Evolutionary conservation across 495 filamentous ascomycete genomes (phyloP), one percentile per base, ranked within the genome.

Genomic region (Parachaetomium inaequale): DNA sequence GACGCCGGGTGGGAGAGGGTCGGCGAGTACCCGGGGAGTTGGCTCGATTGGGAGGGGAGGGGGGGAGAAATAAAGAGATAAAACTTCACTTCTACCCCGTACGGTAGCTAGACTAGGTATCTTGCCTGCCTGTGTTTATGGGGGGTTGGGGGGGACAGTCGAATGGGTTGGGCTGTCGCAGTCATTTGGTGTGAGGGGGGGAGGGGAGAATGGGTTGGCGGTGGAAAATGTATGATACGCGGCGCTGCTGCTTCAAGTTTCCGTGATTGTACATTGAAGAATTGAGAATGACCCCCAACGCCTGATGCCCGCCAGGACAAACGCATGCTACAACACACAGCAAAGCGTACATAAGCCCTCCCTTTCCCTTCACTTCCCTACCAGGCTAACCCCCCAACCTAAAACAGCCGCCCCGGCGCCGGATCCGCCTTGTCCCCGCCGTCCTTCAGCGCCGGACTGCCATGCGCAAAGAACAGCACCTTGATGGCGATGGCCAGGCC

Each of bases 401-500:
- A 76, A 36, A 75, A 74, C 38, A 78, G 60, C 45, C 62, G 55
- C 25, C 59, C 55, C 55, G 40, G 58, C 14, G 52, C 23, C 34
- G 50, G 58, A 15, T 19, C 63, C 47, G 50, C 59, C 55, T 65
- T 54, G 34, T 66, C 67, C 17, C 34, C 43, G 51, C 59, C 69
- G 61, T 81, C 82, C 68, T 84, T 82, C 26, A 81, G 79, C 32
- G 81, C 84, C 4, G 87, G 87, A 74, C 88, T 91, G 40, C 80
- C 86, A 55, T 89, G 84, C 75, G 93, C 93, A 78, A 98, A 98
- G 83, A 98, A 98, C 15, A 96, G 76, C 61, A 96, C 84, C 81
- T 96, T 97, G 75, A 98, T 98, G 4, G 93, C 88, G 69, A 98
- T 82, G 7, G 93, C 86, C 66, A 98, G 76, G 15, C 87, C 95